Base-by-base conservation (phyloP, 1,284 basidiomycete species). In the Inonotus hispidus region DNA sequence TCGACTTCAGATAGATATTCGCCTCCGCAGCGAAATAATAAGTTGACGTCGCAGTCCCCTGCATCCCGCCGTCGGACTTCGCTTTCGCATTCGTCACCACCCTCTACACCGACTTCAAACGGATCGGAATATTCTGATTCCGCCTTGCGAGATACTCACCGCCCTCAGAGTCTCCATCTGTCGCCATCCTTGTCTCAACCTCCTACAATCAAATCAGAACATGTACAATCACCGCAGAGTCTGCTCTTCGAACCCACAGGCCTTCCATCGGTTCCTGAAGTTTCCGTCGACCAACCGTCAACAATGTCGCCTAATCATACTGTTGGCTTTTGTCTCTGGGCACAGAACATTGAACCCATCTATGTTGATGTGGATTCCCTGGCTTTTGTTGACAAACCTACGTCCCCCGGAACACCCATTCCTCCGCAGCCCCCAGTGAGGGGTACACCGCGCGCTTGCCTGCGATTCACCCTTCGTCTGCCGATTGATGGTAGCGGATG, bases 321-420 rank as follows among this genome's bases (percentile, higher is more conserved):
- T 73, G 65, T 73, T 71, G 66, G 71, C 73, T 63, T 81, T 69
- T 77, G 74, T 38, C 71, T 90, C n/a, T 79, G 79, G 70, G 82
- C 87, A 32, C 83, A 87, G 63, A 85, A 86, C 63, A 86, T 88
- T 82, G 72, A 77, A n/a, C 77, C 83, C 19, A 78, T 83, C 59
- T 74, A 76, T 32, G 74, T 87, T 68, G 79, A 82, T 64, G 72
- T 84, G 58, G 81, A 82, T 70, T 73, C 74, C 41, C 70, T 83
- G 41, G 59, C 66, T 69, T 63, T 70, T 70, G 16, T 65, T 38
- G 37, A 68, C 68, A 63, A 67, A 63, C n/a, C 71, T 65, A 64
- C 69, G 66, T 67, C 65, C 68, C 73, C 66, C 68, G 65, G 69
- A 66, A 63, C 66, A 69, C 70, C 71, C 1, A 39, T 50, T n/a